These are phyloP conservation scores for Stephania japonica DNA, from an alignment of 164 flowering plant genomes.

Conservation along the genomic window DNA sequence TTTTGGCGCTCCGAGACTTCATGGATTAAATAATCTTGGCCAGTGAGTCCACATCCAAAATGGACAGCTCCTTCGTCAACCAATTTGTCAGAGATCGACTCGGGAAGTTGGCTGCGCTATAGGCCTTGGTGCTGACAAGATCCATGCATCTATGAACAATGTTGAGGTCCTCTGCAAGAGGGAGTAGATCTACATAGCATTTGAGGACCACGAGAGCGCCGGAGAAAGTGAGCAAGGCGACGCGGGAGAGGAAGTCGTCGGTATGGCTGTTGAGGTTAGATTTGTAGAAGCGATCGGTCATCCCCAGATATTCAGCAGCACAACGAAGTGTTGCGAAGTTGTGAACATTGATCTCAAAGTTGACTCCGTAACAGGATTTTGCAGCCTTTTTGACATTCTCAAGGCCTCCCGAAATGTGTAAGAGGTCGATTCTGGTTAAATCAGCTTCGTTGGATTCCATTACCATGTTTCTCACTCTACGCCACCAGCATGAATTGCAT, in stretches of 20 bases:
- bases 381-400: constrained; percentile 86
- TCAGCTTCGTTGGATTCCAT: constrained; percentile 57
- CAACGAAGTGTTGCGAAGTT: no score
- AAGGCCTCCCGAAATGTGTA: constrained; percentile 80
- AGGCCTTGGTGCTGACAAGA: no score
- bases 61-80: no score
- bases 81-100: no score
- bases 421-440: constrained; percentile 46
- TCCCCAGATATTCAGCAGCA: constrained; percentile 80
- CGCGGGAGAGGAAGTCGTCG: constrained; percentile 68
- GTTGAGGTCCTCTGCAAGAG: constrained; percentile 67
- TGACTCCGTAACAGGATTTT: constrained; percentile 85
- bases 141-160: no score
- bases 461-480: constrained; percentile 72
- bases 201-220: constrained; percentile 68
- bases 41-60: no score
- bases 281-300: constrained; percentile 71
- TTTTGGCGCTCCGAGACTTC: no score
- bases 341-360: constrained; percentile 87
- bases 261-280: constrained; percentile 65
- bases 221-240: constrained; percentile 57
- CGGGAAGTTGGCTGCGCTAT: no score
- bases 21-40: no score
- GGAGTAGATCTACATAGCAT: constrained; percentile 66
- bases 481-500: constrained; percentile 94